Percentiles rank a stretch among this genome's conserved stretches.
phyloP scores from a whole-genome alignment of 768 basidiomycete genomes.

The Kwoniella mangroviensis region DNA sequence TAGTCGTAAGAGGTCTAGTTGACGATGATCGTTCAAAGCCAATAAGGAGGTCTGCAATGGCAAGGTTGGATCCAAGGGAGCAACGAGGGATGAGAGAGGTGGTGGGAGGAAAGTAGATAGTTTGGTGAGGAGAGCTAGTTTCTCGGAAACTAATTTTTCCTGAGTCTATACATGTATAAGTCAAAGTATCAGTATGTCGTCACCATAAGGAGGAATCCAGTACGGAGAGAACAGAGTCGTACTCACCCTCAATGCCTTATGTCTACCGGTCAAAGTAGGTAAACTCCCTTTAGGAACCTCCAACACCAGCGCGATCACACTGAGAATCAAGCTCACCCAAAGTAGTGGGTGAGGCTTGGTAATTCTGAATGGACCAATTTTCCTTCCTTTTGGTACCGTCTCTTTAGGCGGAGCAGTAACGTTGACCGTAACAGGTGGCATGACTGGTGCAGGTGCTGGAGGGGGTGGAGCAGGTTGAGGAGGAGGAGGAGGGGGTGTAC shows the following conservation, averaged over 20 bases:
- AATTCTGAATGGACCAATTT: slow-evolving; percentile 30
- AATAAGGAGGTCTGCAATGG: slow-evolving; percentile 8
- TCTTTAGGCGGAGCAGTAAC: slow-evolving; percentile 9
- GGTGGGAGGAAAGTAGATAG: slow-evolving; percentile 48
- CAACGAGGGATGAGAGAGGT: slow-evolving; percentile 38
- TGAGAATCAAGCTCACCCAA: slow-evolving; percentile 44
- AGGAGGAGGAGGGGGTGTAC: slow-evolving; percentile 15
- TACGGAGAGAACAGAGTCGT: not conserved
- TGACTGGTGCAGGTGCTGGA: slow-evolving; percentile 8
- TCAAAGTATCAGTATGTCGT: not conserved
- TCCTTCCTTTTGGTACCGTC: slow-evolving; percentile 1
- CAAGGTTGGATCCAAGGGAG: slow-evolving; percentile 11
- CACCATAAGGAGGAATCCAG: not conserved
- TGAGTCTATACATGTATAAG: slow-evolving; percentile 23
- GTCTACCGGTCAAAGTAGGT: slow-evolving; percentile 48
- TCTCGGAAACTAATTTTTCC: slow-evolving; percentile 39
- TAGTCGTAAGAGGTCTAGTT: slow-evolving; percentile 21
- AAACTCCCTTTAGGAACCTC: slow-evolving; percentile 46
- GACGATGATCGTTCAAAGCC: slow-evolving; percentile 11
- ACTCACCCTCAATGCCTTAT: slow-evolving; percentile 49
- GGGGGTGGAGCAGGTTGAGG: slow-evolving; percentile 13
- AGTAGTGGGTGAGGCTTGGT: slow-evolving; percentile 43
- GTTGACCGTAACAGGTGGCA: slow-evolving; percentile 17
- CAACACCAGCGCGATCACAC: slow-evolving; percentile 41
- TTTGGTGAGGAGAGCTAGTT: slow-evolving; percentile 37